Base-by-base conservation (phyloP, 1,139 yeast genomes). In the Pichia sp. region DNA sequence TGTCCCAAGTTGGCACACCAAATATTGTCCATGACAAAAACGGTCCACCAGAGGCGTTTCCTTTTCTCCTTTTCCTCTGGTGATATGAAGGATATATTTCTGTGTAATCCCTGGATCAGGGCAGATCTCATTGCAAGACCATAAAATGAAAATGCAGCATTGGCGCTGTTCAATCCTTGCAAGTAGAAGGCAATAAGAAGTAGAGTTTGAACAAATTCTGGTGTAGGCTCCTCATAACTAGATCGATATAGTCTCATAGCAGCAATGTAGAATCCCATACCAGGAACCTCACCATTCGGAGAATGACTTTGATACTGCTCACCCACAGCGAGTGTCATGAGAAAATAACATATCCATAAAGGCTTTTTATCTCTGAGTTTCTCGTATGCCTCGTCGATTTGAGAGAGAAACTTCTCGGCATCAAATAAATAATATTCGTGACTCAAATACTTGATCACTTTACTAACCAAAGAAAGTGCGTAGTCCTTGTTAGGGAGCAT, bases 31-130 rank as follows among this genome's bases (percentile, higher is more conserved):
- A 67, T 64, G 12, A 69, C 62, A 43, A 65, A 69, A 6, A 69
- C 63, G 3, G 74, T 62, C 76, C 76, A 70, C 74, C 75, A 70
- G n/a, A 69, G 46, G 24, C 74, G 52, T 47, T 69, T 66, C 9
- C 64, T 50, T 39, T 63, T 65, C 39, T 69, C 75, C 30, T 43
- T 45, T 29, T 52, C 55, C 14, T 36, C 41, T 3, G 41, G 21
- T 1, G 51, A 34, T 7, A 34, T 45, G 36, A 40, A 43, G 5
- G 49, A 47, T 15, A 55, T 47, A 29, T 60, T 65, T 25, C 73
- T 55, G 51, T 70, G 75, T 35, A 59, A 59, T 1, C 72, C 72
- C 37, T 59, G 60, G 10, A 69, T 61, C 7, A 69, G 61, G 0
- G 73, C 65, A 1, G 69, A 56, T 30, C 74, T 53, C 4, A 64